Evolutionary conservation across 768 basidiomycete genomes (phyloP), one percentile per base, ranked within the genome.

Genomic region (Hemileccinum impolitum): DNA sequence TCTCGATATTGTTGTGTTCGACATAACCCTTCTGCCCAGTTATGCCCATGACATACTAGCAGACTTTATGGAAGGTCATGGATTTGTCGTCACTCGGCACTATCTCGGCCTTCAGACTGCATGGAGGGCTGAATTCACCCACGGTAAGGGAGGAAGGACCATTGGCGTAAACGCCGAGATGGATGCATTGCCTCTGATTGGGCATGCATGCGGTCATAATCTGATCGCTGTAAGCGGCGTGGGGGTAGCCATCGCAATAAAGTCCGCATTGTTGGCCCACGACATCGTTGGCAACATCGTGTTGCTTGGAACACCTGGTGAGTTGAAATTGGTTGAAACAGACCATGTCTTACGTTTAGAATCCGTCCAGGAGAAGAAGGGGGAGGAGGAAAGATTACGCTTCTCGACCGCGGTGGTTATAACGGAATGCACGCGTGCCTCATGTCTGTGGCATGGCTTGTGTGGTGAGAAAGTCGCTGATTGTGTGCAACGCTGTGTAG

Each of bases 101-200:
- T 88, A 90, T 58, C 77, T 85, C 42, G 82, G 80, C 14, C 74
- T 92, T 4, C 64, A 76, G 13, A 91, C 89, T 19, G 89, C 90
- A 4, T 92, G 87, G 85, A 74, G 79, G 46, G 90, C 90, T 2
- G 84, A 83, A 58, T 90, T 75, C 65, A 71, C 72, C 32, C 77
- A 80, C 54, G 80, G 82, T 21, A 51, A 58, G 43, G 79, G 79
- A 26, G 84, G 85, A 10, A 77, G 84, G 36, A 80, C 81, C 43
- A 71, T 91, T 39, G 89, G 90, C 8, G 68, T 91, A 54, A 90
- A 92, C 65, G 82, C 87, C 14, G 90, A 90, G 68, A 88, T 87
- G 85, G 71, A 78, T 36, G 78, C 79, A 6, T 66, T 80, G 18
- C 77, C 77, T n/a, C 64, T 72, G 32, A 72, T 80, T 44, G 79